phyloP scores from a whole-genome alignment of 306 rosid genomes.

The Calophaca sinica region DNA sequence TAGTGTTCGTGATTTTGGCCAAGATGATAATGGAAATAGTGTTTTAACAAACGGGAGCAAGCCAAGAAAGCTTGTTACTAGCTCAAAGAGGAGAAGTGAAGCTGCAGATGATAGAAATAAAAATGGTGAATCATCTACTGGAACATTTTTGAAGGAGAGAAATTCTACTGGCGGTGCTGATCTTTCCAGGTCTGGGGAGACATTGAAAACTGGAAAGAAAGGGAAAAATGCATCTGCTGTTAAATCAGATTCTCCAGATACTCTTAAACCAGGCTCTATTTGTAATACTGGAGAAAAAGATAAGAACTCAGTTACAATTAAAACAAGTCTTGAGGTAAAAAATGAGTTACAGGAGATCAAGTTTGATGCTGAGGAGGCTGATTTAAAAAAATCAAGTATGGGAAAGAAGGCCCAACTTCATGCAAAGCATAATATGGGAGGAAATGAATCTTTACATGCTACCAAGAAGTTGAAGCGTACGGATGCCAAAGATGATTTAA shows the following conservation, averaged over 20 bases:
- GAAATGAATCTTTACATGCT: slow-evolving; percentile 61
- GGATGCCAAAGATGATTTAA: slow-evolving; percentile 56
- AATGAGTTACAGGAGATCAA: slow-evolving; percentile 45
- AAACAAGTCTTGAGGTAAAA: slow-evolving; percentile 50
- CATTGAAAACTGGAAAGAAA: slow-evolving; percentile 58
- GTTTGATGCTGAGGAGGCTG: slow-evolving; percentile 52
- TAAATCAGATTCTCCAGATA: slow-evolving; percentile 51
- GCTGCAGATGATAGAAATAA: slow-evolving; percentile 56
- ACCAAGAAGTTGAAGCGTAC: slow-evolving; percentile 65
- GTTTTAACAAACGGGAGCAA: slow-evolving; percentile 61
- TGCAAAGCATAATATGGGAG: slow-evolving; percentile 57
- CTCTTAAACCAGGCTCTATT: slow-evolving; percentile 55
- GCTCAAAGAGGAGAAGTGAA: slow-evolving; percentile 58
- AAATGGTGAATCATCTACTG: slow-evolving; percentile 51
- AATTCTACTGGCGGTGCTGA: slow-evolving; percentile 47
- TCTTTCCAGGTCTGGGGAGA: slow-evolving; percentile 55
- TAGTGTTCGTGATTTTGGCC: slow-evolving; percentile 50
- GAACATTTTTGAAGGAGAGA: slow-evolving; percentile 53
- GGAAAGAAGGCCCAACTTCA: slow-evolving; percentile 59
- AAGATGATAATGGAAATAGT: slow-evolving; percentile 54
- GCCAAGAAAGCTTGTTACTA: slow-evolving; percentile 60
- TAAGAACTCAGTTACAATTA: slow-evolving; percentile 53
- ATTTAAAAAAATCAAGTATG: slow-evolving; percentile 50
- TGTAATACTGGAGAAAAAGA: slow-evolving; percentile 56
- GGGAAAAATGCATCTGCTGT: slow-evolving; percentile 55